Base-by-base conservation (phyloP, 306 rosid species). In the Echinosophora koreensis region DNA sequence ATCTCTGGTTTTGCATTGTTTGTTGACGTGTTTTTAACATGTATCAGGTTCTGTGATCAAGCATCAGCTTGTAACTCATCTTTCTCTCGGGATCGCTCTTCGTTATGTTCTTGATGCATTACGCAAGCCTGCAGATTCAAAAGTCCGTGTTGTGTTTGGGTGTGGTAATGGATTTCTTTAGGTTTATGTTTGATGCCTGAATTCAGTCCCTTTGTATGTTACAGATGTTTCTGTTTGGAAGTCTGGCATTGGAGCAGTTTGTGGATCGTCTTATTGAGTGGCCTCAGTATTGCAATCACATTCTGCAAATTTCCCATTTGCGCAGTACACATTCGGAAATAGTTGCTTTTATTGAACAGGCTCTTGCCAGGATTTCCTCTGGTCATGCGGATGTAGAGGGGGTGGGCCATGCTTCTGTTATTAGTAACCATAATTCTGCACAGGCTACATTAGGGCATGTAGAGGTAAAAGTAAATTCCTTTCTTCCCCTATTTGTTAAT, bases 221-320 rank as follows among this genome's bases (percentile, higher is more conserved):
- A n/a, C 92, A 96, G 99, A 96, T 96, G 99, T 96, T 91, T 88
- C 77, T 89, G 68, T 96, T 96, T 64, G 99, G 99, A 68, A 91
- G 90, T 42, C 78, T 87, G 86, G 99, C 99, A 66, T 77, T 96
- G 89, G 98, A 96, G 88, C 98, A 96, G 85, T 96, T 96, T 86
- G 94, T 91, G 83, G 99, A 93, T 78, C 98, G 99, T 66, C 85
- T 96, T 72, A 87, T 88, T 73, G 99, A 93, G 87, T 96, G 99
- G 99, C 99, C 99, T 4, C 98, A 93, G 78, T 96, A 93, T 75
- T 96, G 99, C 87, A 93, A 96, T 83, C 99, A 96, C 78, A 96
- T 96, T 83, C 87, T 96, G 67, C 99, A 96, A 83, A 93, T 96
- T 79, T 91, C 98, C 71, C 99, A 96, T 89, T 63, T 93, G 81